Base-by-base conservation (phyloP, 306 rosid genomes). In the Sechiopsis laciniata region DNA sequence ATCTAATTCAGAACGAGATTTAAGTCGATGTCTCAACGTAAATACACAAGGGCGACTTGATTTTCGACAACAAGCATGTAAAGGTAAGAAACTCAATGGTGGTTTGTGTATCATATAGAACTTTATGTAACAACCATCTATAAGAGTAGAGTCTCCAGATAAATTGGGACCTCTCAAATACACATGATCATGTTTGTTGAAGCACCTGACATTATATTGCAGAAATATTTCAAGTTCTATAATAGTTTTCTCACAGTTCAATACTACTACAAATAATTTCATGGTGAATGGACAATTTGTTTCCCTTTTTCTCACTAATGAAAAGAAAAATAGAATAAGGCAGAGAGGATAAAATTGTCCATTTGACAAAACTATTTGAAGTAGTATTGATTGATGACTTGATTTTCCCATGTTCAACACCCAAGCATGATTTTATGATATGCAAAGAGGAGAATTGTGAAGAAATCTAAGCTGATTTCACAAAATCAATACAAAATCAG, bases 321-420 rank as follows among this genome's bases (percentile, higher is more conserved):
- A 24, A 8, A 22, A 14, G 57, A 21, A 69, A 42, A 37, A 50
- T 15, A 69, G 55, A 50, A 20, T 14, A 15, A 15, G 45, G 26
- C 58, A 14, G 37, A 68, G 53, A 48, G 55, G 74, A 69, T 24
- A 15, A 22, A 69, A 50, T 51, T 51, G 74, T 50, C 74, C 74
- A 69, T 50, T 42, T 69, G 58, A 69, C 74, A 51, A 22, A 69
- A 69, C 74, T 69, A 69, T 69, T 69, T 69, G 74, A 20, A 50
- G 74, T 69, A 69, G 74, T 69, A 69, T 69, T 69, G 74, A 69
- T 45, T 21, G 53, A 61, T 61, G 14, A 61, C 56, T 21, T 67
- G 20, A 7, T 22, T 69, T 45, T 51, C 74, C 37, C 74, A 69
- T n/a, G n/a, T n/a, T n/a, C n/a, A n/a, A n/a, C n/a, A n/a, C n/a